phyloP scores from a whole-genome alignment of 495 filamentous ascomycete species.

The Astrothelium macrocarpum region DNA sequence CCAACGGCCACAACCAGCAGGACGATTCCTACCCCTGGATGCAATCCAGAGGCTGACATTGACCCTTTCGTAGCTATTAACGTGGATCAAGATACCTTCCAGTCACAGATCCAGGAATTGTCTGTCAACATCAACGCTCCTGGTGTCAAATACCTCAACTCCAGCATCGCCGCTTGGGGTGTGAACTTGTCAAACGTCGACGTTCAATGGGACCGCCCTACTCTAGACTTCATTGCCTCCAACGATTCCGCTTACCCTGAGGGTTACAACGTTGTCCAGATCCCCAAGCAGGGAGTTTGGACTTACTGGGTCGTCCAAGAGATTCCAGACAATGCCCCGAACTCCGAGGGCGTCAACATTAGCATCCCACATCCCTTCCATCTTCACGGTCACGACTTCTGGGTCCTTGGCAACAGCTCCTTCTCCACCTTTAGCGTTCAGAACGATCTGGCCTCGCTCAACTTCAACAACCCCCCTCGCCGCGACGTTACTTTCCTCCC shows the following conservation, averaged over 20 bases:
- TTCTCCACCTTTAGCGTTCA: constrained; percentile 11
- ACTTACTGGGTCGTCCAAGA: constrained; percentile 29
- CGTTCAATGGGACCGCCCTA: constrained; percentile 31
- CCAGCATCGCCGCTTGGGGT: constrained; percentile 29
- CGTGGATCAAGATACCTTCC: not conserved
- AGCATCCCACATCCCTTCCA: constrained; percentile 19
- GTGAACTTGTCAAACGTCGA: constrained; percentile 30
- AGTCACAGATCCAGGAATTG: not conserved
- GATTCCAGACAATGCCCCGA: not conserved
- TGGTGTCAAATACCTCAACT: not conserved
- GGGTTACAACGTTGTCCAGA: constrained; percentile 26
- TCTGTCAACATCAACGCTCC: not conserved
- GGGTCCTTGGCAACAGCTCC: constrained; percentile 22
- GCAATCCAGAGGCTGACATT: not conserved
- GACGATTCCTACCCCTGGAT: not conserved
- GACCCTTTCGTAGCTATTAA: not conserved
- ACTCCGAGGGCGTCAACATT: not conserved
- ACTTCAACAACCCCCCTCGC: constrained; percentile 26
- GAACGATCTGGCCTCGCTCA: constrained; percentile 13
- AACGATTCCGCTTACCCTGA: constrained; percentile 26
- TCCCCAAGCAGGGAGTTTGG: constrained; percentile 24
- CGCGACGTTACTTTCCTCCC: constrained; percentile 28
- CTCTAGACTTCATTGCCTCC: constrained; percentile 26
- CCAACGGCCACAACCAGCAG: constrained; percentile 16
- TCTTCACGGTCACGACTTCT: constrained; percentile 33